Percentiles rank a stretch among this genome's conserved stretches.
phyloP scores from a whole-genome alignment of 75 land plant genomes.

The Sequoiadendron giganteum region DNA sequence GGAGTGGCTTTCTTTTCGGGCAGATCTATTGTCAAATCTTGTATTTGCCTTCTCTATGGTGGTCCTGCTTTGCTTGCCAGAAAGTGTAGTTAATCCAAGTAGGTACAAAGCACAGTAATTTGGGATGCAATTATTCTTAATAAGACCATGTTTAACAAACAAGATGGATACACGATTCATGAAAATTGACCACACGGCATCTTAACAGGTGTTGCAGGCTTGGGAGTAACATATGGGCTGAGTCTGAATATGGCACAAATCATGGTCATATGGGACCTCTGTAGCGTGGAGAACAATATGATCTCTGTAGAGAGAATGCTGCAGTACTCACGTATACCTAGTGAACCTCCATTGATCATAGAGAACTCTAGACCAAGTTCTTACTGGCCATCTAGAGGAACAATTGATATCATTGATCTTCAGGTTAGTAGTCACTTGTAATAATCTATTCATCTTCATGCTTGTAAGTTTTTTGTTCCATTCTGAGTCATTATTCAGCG shows the following conservation, averaged over 20 bases:
- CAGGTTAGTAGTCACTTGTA: slow-evolving; percentile 16
- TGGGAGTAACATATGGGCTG: slow-evolving; percentile 47
- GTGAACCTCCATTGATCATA: slow-evolving; percentile 24
- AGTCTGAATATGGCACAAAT: slow-evolving; percentile 25
- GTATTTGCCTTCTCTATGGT: slow-evolving; percentile 67
- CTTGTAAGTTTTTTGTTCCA: background rate
- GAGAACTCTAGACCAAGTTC: slow-evolving; percentile 15
- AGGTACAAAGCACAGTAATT: background rate
- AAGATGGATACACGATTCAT: background rate
- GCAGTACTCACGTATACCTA: slow-evolving; percentile 23
- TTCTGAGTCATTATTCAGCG: background rate
- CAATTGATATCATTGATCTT: slow-evolving; percentile 9
- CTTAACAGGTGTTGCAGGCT: slow-evolving; percentile 15
- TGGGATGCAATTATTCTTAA: background rate
- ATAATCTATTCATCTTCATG: background rate
- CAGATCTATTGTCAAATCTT: slow-evolving; percentile 61
- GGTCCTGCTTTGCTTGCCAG: slow-evolving; percentile 61
- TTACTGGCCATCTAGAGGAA: slow-evolving; percentile 25
- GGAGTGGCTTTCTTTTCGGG: slow-evolving; percentile 82
- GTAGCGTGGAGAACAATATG: slow-evolving; percentile 31
- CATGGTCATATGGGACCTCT: slow-evolving; percentile 24
- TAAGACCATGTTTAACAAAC: background rate
- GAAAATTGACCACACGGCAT: background rate
- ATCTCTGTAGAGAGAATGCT: slow-evolving; percentile 29
- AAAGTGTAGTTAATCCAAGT: slow-evolving; percentile 67